Base-by-base conservation (phyloP, 768 basidiomycete species). In the Pholiota microspora region DNA sequence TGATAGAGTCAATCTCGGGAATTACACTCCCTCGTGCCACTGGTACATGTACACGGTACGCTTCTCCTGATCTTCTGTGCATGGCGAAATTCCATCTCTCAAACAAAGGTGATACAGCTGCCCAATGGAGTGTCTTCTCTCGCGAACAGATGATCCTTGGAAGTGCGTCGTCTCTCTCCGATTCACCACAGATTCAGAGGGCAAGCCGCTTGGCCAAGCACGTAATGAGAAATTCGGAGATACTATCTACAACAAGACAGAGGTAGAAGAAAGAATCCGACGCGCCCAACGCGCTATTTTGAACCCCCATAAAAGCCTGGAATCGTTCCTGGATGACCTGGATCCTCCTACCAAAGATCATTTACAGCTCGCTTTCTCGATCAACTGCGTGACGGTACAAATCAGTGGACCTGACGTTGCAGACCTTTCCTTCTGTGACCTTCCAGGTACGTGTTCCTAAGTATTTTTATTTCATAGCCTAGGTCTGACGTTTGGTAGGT, bases 1-100 rank as follows among this genome's bases (percentile, higher is more conserved):
- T 89, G 2, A 89, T 91, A 5, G 88, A 92, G 59, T 79, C 86
- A 0, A 88, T 92, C 36, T 88, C 86, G 0, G 86, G 88, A 0
- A 80, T 90, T 9, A 86, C 79, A 0, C 71, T 90, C 0, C 88
- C 88, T 31, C 78, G 88, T 8, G 84, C 84, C 0, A 73, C 81
- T 12, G 89, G 89, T 0, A 89, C 89, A 0, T 90, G 89, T 52
- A 92, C 89, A 0, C 74, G 89, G 89, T 84, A 57, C 34, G 59
- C n/a, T 25, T 27, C 24, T 45, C 25, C 7, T 16, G n/a, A n/a
- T n/a, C n/a, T 42, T 18, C n/a, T 21, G 10, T 36, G 9, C 12
- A 18, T 15, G 6, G 9, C 8, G n/a, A 16, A 15, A 18, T 7
- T 16, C 23, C 16, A 31, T 1, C 38, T 27, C 8, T 31, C 52